Conservation (phyloP, 139 green algal species). For the Chloropicon primus region DNA sequence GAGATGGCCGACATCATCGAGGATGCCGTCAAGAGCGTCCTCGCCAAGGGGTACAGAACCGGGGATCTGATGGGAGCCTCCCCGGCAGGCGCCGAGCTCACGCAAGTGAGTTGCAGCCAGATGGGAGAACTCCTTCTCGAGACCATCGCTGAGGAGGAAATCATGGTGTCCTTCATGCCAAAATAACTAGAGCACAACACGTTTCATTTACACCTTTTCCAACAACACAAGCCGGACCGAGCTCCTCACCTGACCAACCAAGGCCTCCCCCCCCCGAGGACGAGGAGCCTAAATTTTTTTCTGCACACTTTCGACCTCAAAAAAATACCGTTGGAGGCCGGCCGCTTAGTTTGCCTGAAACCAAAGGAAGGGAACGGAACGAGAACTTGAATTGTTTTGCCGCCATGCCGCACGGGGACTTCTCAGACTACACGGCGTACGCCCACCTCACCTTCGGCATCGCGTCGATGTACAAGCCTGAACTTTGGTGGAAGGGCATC, state of each 20-base stretch:
- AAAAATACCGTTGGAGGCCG: no score
- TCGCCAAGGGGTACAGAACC: slow-evolving; percentile 80
- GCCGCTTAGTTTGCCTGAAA: no score
- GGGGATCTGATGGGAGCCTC: slow-evolving; percentile 67
- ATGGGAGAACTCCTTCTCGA: slow-evolving; percentile 1
- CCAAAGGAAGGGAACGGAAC: no score
- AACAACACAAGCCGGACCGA: no score
- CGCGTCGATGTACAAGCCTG: neutral
- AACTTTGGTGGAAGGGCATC: neutral
- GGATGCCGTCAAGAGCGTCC: slow-evolving; percentile 53
- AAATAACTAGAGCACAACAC: no score
- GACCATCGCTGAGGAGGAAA: neutral
- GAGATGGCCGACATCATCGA: slow-evolving; percentile 68
- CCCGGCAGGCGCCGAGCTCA: slow-evolving; percentile 27
- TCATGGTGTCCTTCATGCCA: neutral
- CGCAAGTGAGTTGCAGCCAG: neutral
- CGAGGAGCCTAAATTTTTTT: no score
- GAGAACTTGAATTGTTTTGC: no score
- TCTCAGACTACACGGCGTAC: neutral
- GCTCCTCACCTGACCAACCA: no score
- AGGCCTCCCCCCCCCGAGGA: no score
- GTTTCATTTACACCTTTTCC: no score
- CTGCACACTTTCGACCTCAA: no score
- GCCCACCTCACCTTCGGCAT: neutral
- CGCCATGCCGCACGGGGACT: neutral